Conservation (phyloP, 2,329 filamentous ascomycete species). For the Stachybotrys chlorohalonatus region DNA sequence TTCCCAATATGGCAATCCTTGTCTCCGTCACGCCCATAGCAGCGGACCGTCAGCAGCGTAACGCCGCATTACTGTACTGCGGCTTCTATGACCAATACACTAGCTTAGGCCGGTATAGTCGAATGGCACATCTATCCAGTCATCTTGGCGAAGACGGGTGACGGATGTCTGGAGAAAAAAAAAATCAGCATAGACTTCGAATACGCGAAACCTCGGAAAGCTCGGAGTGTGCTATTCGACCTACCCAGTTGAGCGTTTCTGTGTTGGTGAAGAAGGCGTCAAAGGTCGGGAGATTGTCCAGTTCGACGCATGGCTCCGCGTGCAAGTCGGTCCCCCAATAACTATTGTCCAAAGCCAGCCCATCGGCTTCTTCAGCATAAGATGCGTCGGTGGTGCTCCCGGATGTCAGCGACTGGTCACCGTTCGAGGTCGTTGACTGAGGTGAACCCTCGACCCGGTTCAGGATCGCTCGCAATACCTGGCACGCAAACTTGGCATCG, state of each 20-base stretch:
- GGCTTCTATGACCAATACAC: background rate
- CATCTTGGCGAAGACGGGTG: background rate
- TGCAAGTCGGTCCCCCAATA: background rate
- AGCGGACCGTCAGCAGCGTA: background rate
- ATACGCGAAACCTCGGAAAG: too few relatives aligned
- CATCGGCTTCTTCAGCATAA: background rate
- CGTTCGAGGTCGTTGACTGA: background rate
- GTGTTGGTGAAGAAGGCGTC: slow-evolving; percentile 25
- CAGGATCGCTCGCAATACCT: slow-evolving; percentile 33
- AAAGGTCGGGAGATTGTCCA: slow-evolving; percentile 23
- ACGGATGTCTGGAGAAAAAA: background rate
- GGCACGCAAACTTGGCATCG: slow-evolving; percentile 33
- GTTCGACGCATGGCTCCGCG: slow-evolving; percentile 13
- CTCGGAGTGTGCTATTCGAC: slow-evolving; percentile 3
- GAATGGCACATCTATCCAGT: background rate
- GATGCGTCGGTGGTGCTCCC: background rate
- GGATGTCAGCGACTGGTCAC: background rate
- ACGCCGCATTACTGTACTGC: background rate
- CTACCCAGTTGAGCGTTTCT: slow-evolving; percentile 31
- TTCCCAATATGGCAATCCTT: background rate
- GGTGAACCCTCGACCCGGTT: background rate
- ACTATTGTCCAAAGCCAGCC: background rate
- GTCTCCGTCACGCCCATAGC: background rate
- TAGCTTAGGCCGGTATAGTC: background rate
- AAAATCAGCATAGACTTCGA: too few relatives aligned